phyloP scores from a whole-genome alignment of 1,284 basidiomycete genomes.

The Melanopsichium pennsylvanicum region DNA sequence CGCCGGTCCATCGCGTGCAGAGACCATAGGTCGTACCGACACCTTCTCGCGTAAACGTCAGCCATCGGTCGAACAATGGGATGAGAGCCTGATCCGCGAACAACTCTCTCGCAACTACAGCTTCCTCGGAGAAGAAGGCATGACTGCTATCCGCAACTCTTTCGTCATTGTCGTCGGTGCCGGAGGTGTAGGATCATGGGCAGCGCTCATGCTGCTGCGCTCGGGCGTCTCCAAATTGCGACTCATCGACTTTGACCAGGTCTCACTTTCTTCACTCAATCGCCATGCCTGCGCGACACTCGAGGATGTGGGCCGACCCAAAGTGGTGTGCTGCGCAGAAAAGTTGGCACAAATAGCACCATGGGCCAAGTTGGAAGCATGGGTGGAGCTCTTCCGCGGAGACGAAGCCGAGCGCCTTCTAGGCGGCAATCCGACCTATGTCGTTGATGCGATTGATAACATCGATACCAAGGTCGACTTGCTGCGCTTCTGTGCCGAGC shows the following conservation, averaged over 20 bases:
- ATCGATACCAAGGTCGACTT: conserved; percentile 80
- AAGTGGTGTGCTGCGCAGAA: conserved; percentile 83
- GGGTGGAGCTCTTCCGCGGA: conserved; percentile 55
- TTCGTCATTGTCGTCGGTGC: conserved; percentile 90
- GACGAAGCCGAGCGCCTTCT: conserved; percentile 46
- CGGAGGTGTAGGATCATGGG: conserved; percentile 95
- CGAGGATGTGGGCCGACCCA: conserved; percentile 90
- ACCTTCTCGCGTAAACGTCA: conserved; percentile 24
- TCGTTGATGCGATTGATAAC: conserved; percentile 79
- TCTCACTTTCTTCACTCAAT: conserved; percentile 70
- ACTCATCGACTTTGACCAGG: conserved; percentile 65
- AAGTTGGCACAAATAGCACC: conserved; percentile 76
- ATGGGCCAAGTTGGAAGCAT: conserved; percentile 72
- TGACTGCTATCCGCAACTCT: conserved; percentile 78
- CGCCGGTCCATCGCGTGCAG: conserved; percentile 25
- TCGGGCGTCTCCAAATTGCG: conserved; percentile 59
- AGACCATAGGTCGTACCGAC: conserved; percentile 8
- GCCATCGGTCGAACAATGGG: conserved; percentile 42
- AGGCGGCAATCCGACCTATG: conserved; percentile 56
- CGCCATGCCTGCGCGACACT: conserved; percentile 87
- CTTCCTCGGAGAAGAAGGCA: conserved; percentile 90
- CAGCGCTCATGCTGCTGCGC: conserved; percentile 79
- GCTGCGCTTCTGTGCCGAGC: conserved; percentile 58
- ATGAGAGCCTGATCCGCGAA: conserved; percentile 66
- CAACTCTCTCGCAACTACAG: conserved; percentile 92